phyloP scores from a whole-genome alignment of 83 land plant genomes.

The Thuja plicata region DNA sequence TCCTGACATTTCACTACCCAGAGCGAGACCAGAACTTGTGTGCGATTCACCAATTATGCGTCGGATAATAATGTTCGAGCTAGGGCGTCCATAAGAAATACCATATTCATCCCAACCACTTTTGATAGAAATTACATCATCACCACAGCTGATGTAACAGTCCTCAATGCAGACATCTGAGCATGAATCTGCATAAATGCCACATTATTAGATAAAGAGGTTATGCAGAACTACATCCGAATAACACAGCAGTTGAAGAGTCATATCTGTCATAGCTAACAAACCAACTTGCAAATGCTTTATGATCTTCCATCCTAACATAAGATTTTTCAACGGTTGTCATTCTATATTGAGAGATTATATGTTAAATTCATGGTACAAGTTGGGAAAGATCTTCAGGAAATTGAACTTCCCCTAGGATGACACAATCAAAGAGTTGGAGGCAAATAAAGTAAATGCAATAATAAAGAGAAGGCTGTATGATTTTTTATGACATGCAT shows the following conservation, averaged over 20 bases:
- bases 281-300: not conserved
- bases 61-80: constrained; percentile 57
- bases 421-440: not conserved
- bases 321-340: not conserved
- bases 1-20: constrained; percentile 94
- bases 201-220: constrained; percentile 1
- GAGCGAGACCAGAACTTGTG: constrained; percentile 62
- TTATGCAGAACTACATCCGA: not conserved
- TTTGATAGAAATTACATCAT: constrained; percentile 77
- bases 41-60: constrained; percentile 36
- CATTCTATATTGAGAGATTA: not conserved
- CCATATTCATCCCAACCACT: constrained; percentile 97
- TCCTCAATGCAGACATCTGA: constrained; percentile 77
- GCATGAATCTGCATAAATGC: constrained; percentile 63
- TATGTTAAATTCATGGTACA: not conserved
- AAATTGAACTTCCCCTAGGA: not conserved
- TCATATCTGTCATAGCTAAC: not conserved
- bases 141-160: constrained; percentile 78
- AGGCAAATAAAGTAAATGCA: not conserved
- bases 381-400: not conserved
- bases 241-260: not conserved
- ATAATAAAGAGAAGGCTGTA: not conserved
- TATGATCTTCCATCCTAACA: not conserved
- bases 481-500: not conserved
- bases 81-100: constrained; percentile 62